Evolutionary conservation across 2,329 filamentous ascomycete species (phyloP).

Genomic region (Paraphaeosphaeria minitans): DNA sequence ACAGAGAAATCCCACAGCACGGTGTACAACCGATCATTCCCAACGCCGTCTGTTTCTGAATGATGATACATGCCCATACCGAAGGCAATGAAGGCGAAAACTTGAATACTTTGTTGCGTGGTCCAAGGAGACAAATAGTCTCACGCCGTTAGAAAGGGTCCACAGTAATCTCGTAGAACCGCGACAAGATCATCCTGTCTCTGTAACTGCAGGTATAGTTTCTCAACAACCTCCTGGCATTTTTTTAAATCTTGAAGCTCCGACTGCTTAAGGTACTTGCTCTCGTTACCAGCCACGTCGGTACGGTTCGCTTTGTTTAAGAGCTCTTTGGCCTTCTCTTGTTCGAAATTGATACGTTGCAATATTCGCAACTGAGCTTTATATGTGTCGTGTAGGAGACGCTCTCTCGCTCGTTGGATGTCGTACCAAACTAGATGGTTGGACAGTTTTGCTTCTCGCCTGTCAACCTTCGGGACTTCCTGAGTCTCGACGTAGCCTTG

Average conservation of each 20-base stretch:
- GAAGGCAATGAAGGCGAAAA: not conserved
- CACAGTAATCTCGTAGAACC: slow-evolving; percentile 70
- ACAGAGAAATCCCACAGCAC: not conserved
- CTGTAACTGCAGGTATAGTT: slow-evolving; percentile 77
- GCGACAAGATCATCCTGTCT: slow-evolving; percentile 85
- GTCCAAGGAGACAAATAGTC: no score
- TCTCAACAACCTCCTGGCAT: slow-evolving; percentile 67
- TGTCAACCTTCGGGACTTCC: slow-evolving; percentile 88
- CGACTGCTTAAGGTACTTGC: slow-evolving; percentile 75
- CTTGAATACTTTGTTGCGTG: not conserved
- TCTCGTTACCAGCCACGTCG: slow-evolving; percentile 83
- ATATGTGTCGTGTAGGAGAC: slow-evolving; percentile 81
- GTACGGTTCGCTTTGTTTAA: slow-evolving; percentile 81
- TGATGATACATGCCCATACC: not conserved
- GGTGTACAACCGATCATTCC: not conserved
- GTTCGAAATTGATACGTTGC: slow-evolving; percentile 79
- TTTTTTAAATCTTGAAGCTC: slow-evolving; percentile 72
- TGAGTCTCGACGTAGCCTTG: slow-evolving; percentile 88
- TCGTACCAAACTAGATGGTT: slow-evolving; percentile 95
- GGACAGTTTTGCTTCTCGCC: slow-evolving; percentile 79
- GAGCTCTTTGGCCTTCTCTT: slow-evolving; percentile 71
- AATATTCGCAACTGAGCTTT: slow-evolving; percentile 86
- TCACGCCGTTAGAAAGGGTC: slow-evolving; percentile 33
- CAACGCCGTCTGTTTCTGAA: not conserved
- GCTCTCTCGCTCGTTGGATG: slow-evolving; percentile 69